Base-by-base conservation (phyloP, 495 filamentous ascomycete genomes). In the Neohortaea acidophila region DNA sequence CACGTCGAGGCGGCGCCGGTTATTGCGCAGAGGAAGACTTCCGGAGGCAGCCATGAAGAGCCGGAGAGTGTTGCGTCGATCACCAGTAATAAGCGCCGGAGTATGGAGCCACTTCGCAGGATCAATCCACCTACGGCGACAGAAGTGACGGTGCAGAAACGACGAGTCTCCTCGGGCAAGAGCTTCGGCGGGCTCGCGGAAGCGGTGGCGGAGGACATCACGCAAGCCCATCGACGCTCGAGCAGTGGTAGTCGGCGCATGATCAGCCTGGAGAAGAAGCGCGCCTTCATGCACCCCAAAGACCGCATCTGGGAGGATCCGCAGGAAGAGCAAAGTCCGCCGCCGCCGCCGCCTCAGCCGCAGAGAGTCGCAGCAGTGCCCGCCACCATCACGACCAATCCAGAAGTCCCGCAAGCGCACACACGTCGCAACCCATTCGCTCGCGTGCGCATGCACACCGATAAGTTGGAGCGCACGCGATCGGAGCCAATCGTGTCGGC, bases 231-330 rank as follows among this genome's bases (percentile, higher is more conserved):
- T 20, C 44, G 51, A 17, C 21, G 51, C 11, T 38, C 10, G 4
- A 51, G 51, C 28, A 51, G 51, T 17, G 51, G 45, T 13, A 48
- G 33, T 20, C n/a, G 17, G 28, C 74, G 68, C 49, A 59, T 71
- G 36, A 69, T 69, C 41, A 62, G 69, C 42, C 77, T 70, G 51
- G 71, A 66, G 22, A 70, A 72, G 49, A 55, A 35, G 58, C 55
- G 47, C 26, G 29, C 57, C n/a, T 64, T 57, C 49, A 69, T 48
- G 63, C 66, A 55, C 61, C 70, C 79, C 3, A 71, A 78, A 21
- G 83, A 91, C 43, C 75, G 86, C 46, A 94, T 94, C 35, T 94
- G 81, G 62, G 84, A 93, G 57, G 85, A 93, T 45, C 77, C 79
- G 2, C 69, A 76, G 37, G 60, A 65, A 30, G 38, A 51, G 21